Evolutionary conservation across 2,329 filamentous ascomycete species (phyloP).

Genomic region (Chaetomiaceae sp.): DNA sequence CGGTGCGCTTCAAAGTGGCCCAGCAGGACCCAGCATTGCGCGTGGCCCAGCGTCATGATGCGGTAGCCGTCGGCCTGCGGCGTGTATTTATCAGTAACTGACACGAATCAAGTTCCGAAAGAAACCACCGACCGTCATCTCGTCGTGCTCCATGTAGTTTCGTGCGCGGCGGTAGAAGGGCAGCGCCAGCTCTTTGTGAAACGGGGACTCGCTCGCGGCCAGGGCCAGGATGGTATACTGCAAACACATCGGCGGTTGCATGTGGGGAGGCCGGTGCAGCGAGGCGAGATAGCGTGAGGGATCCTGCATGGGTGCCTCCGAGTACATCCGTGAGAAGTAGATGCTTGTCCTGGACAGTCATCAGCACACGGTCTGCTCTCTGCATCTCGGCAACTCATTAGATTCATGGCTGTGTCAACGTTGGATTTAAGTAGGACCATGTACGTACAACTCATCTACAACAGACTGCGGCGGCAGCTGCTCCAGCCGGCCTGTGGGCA

Average conservation of each 20-base stretch:
- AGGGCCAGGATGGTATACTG: slow-evolving; percentile 1
- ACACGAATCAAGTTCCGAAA: too few relatives aligned
- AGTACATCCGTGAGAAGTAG: background rate
- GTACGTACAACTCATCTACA: background rate
- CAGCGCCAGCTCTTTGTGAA: background rate
- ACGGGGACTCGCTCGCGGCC: background rate
- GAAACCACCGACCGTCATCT: background rate
- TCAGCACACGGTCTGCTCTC: background rate
- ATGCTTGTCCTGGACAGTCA: background rate
- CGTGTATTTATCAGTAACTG: background rate
- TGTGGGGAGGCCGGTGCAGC: background rate
- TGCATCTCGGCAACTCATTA: too few relatives aligned
- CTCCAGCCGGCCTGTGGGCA: background rate
- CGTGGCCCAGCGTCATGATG: background rate
- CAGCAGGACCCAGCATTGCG: slow-evolving; percentile 1
- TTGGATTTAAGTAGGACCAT: background rate
- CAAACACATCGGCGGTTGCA: background rate
- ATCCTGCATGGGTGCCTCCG: slow-evolving; percentile 1
- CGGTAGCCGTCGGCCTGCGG: background rate
- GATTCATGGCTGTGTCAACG: too few relatives aligned
- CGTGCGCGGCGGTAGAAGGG: background rate
- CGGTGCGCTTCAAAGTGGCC: background rate
- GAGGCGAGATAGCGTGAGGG: background rate
- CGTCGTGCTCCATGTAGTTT: slow-evolving; percentile 1
- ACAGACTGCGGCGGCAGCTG: slow-evolving; percentile 1